Percentiles rank a stretch among this genome's conserved stretches.
These are phyloP conservation scores for Smallanthus sonchifolius DNA, from an alignment of 129 eudicot genomes.

Conservation along the genomic window DNA sequence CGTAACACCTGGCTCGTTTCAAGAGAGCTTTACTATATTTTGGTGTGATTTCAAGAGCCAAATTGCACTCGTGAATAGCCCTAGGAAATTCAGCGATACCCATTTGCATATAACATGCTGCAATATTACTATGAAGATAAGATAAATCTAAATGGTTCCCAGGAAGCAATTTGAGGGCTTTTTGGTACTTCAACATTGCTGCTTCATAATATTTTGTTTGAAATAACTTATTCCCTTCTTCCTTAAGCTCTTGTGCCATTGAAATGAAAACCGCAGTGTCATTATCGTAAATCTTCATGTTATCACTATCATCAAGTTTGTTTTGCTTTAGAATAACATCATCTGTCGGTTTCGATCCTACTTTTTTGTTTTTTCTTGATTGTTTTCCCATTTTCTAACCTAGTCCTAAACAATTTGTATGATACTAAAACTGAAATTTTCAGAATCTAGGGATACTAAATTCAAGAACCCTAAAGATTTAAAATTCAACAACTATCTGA, in stretches of 20 bases:
- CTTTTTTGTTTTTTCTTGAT: slow-evolving; percentile 48
- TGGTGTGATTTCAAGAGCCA: slow-evolving; percentile 89
- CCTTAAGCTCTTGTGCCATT: slow-evolving; percentile 67
- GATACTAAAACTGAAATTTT: neutral
- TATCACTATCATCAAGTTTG: slow-evolving; percentile 33
- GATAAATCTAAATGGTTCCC: slow-evolving; percentile 74
- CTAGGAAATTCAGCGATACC: slow-evolving; percentile 74
- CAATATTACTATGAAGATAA: slow-evolving; percentile 70
- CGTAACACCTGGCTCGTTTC: slow-evolving; percentile 92
- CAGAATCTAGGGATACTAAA: neutral
- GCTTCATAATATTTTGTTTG: slow-evolving; percentile 73
- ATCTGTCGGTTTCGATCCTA: slow-evolving; percentile 28
- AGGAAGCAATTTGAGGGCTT: slow-evolving; percentile 79
- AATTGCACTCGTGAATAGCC: slow-evolving; percentile 89
- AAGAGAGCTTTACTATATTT: slow-evolving; percentile 82
- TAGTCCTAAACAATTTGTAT: neutral
- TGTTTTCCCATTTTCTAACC: slow-evolving; percentile 55
- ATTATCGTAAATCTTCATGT: slow-evolving; percentile 45
- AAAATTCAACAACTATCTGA: slow-evolving; percentile 3
- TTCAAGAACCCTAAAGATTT: neutral
- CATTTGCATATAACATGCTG: slow-evolving; percentile 92
- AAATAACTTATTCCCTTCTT: slow-evolving; percentile 79
- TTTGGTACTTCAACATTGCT: slow-evolving; percentile 77
- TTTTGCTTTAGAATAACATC: slow-evolving; percentile 35
- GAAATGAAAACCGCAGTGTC: slow-evolving; percentile 67